phyloP scores from a whole-genome alignment of 73 alveolate species.

The Paramecium tetraurelia region DNA sequence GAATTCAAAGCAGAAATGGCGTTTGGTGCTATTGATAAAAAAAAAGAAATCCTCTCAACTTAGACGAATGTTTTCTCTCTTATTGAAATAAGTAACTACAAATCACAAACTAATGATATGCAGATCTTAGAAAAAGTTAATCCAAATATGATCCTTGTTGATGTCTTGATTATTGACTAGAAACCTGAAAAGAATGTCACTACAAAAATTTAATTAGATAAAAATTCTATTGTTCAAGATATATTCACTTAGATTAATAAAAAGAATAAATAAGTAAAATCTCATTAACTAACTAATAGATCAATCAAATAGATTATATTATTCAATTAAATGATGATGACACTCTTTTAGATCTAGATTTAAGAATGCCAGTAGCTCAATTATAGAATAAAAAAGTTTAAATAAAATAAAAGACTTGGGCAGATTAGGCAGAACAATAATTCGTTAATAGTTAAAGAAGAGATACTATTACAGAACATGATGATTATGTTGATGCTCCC shows the following conservation, averaged over 20 bases:
- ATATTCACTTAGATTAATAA: background rate
- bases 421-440: constrained; percentile 14
- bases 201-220: background rate
- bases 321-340: background rate
- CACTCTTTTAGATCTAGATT: background rate
- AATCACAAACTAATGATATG: background rate
- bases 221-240: background rate
- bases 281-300: background rate
- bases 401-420: background rate
- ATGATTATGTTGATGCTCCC: background rate
- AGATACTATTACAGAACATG: background rate
- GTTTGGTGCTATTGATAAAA: background rate
- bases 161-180: background rate
- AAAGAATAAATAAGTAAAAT: background rate
- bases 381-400: background rate
- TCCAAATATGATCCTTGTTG: constrained; percentile 3
- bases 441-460: background rate
- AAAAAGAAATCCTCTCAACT: constrained; percentile 28
- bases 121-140: background rate
- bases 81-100: background rate
- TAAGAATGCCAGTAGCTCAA: background rate
- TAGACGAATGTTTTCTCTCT: background rate
- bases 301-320: background rate
- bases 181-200: background rate
- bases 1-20: constrained; percentile 40